Evolutionary conservation across 305 asterid species (phyloP), one percentile per base, ranked within the genome.

Genomic region (Fraxinus sp.): DNA sequence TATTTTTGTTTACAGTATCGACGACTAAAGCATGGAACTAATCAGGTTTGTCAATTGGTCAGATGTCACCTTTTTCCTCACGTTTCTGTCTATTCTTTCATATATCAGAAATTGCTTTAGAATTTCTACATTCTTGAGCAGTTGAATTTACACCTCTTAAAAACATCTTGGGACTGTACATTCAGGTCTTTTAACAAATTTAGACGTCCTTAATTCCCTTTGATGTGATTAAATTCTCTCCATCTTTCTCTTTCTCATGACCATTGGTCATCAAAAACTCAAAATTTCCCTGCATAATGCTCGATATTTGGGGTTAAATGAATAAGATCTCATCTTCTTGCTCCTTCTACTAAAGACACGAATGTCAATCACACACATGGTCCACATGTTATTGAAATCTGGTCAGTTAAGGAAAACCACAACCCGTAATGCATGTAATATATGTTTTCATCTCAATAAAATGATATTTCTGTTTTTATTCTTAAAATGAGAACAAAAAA

Each of bases 21-120:
- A 55, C 91, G 99, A 85, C 93, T 96, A 78, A 96, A 96, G 90
- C 98, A 93, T 87, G 99, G 99, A 85, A 90, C 89, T 88, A 96
- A 91, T 89, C 98, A 94, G 98, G 99, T 96, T 78, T 81, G 55
- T 74, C 70, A 82, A 76, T 84, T 82, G 84, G 83, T 86, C 83
- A 66, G 66, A 83, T 80, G 79, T 49, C 75, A 13, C 22, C 79
- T 52, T 85, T 82, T 46, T 83, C 82, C 76, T 66, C 81, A 46
- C 78, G 74, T 78, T 75, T 85, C 74, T 76, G 72, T 80, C 46
- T 49, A 66, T 77, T 82, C 82, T 36, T 71, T 72, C 41, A 16
- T 73, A 64, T 77, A 81, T 74, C 76, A 82, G 73, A 55, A 49
- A 57, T 78, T 26, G 9, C 79, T 78, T 79, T 26, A 24, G 76